phyloP scores from a whole-genome alignment of 805 yeast genomes.

The Vanderwaltozyma tropicalis region DNA sequence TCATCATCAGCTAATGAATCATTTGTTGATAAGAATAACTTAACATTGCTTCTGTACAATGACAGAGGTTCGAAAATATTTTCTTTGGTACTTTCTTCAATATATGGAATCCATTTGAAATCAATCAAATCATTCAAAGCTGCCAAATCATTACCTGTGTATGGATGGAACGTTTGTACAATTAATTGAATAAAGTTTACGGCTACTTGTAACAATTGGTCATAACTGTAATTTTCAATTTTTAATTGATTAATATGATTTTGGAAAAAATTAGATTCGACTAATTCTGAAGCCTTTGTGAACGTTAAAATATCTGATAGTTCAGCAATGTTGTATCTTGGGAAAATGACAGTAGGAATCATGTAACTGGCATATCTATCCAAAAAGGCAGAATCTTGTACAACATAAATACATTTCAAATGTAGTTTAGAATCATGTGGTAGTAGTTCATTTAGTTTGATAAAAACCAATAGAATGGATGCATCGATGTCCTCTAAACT shows the following conservation, averaged over 20 bases:
- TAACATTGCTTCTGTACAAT: constrained; percentile 25
- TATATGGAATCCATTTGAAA: constrained; percentile 23
- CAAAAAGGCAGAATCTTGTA: constrained; percentile 17
- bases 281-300: constrained; percentile 11
- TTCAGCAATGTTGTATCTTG: constrained; percentile 20
- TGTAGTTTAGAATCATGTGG: constrained; percentile 10
- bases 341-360: constrained; percentile 23
- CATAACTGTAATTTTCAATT: constrained; percentile 6
- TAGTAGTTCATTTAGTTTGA: constrained; percentile 20
- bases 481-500: constrained; percentile 26
- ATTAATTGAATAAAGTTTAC: constrained; percentile 21
- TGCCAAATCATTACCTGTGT: constrained; percentile 24
- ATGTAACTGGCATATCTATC: constrained; percentile 19
- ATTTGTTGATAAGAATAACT: constrained; percentile 25
- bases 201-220: constrained; percentile 9
- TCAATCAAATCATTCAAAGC: constrained; percentile 22
- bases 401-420: constrained; percentile 18
- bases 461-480: constrained; percentile 17
- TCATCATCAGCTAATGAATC: constrained; percentile 20
- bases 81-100: constrained; percentile 9
- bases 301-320: constrained; percentile 13
- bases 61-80: constrained; percentile 18
- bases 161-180: constrained; percentile 24
- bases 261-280: constrained; percentile 6
- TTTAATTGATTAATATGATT: constrained; percentile 6